These are phyloP conservation scores for Naematelia aurantialba DNA, from an alignment of 768 basidiomycete species.

Conservation along the genomic window DNA sequence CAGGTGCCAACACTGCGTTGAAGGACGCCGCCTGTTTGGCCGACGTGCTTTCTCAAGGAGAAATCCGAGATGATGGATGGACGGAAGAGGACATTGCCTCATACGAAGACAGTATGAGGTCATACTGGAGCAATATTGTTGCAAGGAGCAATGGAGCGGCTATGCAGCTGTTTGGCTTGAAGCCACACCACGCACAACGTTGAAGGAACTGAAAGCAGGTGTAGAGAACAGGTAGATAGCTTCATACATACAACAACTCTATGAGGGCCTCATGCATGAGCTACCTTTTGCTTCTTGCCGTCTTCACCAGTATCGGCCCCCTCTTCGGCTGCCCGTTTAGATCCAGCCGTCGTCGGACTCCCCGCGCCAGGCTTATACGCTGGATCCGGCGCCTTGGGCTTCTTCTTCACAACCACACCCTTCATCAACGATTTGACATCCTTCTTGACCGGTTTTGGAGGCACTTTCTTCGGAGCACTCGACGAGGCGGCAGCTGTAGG, in stretches of 20 bases:
- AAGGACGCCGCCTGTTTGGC: constrained; percentile 14
- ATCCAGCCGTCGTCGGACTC: constrained; percentile 1
- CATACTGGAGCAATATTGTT: not conserved
- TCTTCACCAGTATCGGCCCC: constrained; percentile 1
- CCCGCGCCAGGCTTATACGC: not conserved
- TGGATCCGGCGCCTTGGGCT: constrained; percentile 22
- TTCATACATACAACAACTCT: not conserved
- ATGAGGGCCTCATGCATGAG: constrained; percentile 1
- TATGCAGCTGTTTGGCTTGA: too few species aligned
- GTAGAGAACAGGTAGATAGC: not conserved
- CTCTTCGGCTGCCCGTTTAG: constrained; percentile 16
- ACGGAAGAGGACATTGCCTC: constrained; percentile 13
- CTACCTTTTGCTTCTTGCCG: constrained; percentile 11
- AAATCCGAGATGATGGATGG: not conserved
- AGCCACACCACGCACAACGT: too few species aligned
- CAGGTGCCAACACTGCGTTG: constrained; percentile 22
- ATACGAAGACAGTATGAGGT: constrained; percentile 26
- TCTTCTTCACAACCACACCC: constrained; percentile 49
- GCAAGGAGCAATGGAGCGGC: not conserved
- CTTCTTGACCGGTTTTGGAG: constrained; percentile 41
- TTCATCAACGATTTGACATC: constrained; percentile 47
- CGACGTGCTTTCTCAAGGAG: not conserved
- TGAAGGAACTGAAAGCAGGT: too few species aligned
- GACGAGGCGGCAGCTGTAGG: constrained; percentile 7
- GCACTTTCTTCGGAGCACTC: constrained; percentile 16